phyloP scores from a whole-genome alignment of 2,329 filamentous ascomycete genomes.

The Pseudogymnoascus sp. region DNA sequence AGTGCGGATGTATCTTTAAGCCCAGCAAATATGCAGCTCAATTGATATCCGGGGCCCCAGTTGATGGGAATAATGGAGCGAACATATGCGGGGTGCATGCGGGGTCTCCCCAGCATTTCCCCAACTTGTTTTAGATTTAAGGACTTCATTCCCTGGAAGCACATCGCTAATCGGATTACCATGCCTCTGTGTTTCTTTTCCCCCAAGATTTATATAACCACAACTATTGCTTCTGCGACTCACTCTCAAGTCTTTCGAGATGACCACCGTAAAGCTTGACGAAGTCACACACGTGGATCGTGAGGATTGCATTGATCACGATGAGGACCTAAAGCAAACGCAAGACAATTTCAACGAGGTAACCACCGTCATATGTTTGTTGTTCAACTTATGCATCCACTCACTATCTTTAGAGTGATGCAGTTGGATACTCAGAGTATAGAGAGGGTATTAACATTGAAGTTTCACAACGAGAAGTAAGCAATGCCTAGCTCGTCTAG shows the following conservation, averaged over 20 bases:
- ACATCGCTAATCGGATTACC: not conserved
- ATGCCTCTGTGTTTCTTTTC: not conserved
- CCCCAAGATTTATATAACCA: not conserved
- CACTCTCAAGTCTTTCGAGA: not conserved
- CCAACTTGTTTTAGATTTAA: not conserved
- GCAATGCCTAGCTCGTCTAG: not conserved
- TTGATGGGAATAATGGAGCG: not conserved
- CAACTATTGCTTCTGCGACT: not conserved
- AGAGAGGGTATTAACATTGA: conserved; percentile 6
- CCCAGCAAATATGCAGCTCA: not conserved
- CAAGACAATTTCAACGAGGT: conserved; percentile 8
- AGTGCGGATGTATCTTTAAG: not conserved
- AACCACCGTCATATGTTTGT: not conserved
- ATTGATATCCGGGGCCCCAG: not conserved
- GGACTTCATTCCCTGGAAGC: not conserved
- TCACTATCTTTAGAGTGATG: not conserved
- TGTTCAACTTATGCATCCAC: not conserved
- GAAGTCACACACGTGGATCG: not conserved
- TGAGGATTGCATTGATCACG: not conserved
- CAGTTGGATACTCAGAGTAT: conserved; percentile 9
- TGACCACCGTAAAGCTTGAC: not conserved
- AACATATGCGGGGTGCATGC: not conserved
- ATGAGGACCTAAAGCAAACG: not conserved
- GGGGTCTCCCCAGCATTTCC: not conserved
- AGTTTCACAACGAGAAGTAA: conserved; percentile 5